Conservation (phyloP, 257 asterid genomes). For the Nicotiana obtusifolia region DNA sequence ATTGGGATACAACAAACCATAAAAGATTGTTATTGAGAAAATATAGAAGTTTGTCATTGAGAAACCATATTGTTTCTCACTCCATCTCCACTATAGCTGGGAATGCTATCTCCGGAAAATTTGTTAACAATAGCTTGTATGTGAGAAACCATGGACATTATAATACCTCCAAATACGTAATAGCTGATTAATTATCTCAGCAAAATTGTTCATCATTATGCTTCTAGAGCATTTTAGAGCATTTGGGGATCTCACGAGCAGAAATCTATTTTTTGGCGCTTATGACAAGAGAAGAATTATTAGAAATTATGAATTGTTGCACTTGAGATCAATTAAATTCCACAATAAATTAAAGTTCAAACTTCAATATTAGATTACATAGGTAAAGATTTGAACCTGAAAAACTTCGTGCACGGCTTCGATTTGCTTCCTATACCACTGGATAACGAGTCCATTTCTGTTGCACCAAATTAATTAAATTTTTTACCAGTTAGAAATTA, state of each 20-base stretch:
- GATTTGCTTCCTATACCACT: constrained; percentile 99
- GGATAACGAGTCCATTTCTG: constrained; percentile 86
- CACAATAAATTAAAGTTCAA: background rate
- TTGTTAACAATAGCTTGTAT: background rate
- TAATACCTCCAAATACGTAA: too few species aligned
- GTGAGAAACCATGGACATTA: background rate
- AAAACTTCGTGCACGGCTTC: constrained; percentile 99
- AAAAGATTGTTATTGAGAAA: too few species aligned
- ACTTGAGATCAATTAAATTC: constrained; percentile 20
- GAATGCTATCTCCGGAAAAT: background rate
- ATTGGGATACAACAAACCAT: background rate
- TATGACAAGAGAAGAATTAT: constrained; percentile 19
- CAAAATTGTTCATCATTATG: background rate
- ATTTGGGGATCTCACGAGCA: background rate
- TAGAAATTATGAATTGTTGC: constrained; percentile 5
- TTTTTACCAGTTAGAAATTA: constrained; percentile 50
- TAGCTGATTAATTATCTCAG: background rate
- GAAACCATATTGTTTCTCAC: background rate
- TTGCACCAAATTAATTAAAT: constrained; percentile 68
- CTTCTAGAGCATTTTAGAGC: background rate
- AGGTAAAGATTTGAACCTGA: constrained; percentile 89
- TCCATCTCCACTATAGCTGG: background rate
- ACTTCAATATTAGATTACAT: constrained; percentile 29
- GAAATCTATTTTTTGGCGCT: background rate
- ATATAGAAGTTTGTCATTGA: background rate